Conservation (phyloP, 495 filamentous ascomycete genomes). For the Delitschia confertaspora region DNA sequence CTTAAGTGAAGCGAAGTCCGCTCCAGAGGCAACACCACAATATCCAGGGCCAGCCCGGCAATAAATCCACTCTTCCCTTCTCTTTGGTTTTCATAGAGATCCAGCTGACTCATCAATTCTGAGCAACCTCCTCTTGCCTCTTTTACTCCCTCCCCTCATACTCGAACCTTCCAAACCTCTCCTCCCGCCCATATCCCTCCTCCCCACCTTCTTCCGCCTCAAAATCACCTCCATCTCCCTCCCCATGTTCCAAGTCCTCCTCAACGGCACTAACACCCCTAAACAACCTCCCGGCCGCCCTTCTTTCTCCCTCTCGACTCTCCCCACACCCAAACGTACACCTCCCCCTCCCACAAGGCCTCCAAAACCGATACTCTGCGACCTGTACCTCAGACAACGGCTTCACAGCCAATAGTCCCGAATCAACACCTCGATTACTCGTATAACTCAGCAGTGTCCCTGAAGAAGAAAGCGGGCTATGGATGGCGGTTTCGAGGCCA, state of each 20-base stretch:
- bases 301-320: conserved; percentile 6
- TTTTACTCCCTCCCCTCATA: too few relatives aligned
- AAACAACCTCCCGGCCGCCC: conserved; percentile 18
- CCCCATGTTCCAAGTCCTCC: background rate
- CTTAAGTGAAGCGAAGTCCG: too few relatives aligned
- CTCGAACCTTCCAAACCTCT: too few relatives aligned
- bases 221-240: background rate
- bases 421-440: conserved; percentile 5
- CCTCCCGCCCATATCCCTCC: too few relatives aligned
- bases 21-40: too few relatives aligned
- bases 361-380: conserved; percentile 26
- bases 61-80: too few relatives aligned
- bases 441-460: conserved; percentile 19
- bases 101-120: too few relatives aligned
- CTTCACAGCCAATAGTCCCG: conserved; percentile 11
- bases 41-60: too few relatives aligned
- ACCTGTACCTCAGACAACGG: conserved; percentile 22
- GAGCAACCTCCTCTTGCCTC: too few relatives aligned
- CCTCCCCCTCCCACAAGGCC: conserved; percentile 16
- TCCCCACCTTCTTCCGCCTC: too few relatives aligned
- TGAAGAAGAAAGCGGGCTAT: conserved; percentile 3
- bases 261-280: conserved; percentile 2
- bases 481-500: conserved; percentile 2
- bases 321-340: conserved; percentile 24
- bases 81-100: too few relatives aligned